Base-by-base conservation (phyloP, 768 basidiomycete genomes). In the Auricularia sp. region DNA sequence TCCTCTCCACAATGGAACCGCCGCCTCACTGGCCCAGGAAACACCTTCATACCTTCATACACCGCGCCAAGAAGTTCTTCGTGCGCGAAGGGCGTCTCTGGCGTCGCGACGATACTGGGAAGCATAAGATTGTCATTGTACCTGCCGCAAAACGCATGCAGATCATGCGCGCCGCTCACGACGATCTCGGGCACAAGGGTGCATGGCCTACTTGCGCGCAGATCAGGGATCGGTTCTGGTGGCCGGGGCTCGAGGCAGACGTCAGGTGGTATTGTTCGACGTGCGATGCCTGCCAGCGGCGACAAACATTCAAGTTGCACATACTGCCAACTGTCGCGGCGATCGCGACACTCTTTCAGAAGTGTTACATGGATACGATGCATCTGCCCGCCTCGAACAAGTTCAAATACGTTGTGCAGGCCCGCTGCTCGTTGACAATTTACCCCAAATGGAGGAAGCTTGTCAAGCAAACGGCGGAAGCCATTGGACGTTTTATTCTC, bases 271-370 rank as follows among this genome's bases (percentile, higher is more conserved):
- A 68, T 61, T 64, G 77, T 1, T 62, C 68, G 1, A 75, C 75
- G 0, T 79, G 77, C 66, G 65, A 72, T n/a, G 65, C 68, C 6
- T 78, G 76, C 47, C 76, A 78, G 62, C 64, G 71, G 8, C 66
- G 68, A 0, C 67, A 70, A 7, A 66, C 66, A 11, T 42, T 47
- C 1, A 68, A 68, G 11, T 68, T 75, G 0, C 64, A 64, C 1
- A 61, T 73, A 18, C 69, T 72, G 0, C 72, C 71, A 0, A 68
- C 66, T 0, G 69, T 75, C 11, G 63, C 73, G 0, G 63, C 64
- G 0, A 71, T 73, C 0, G 65, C 69, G 3, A 65, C 70, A 1
- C 64, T 77, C 2, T 75, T 77, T 47, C 34, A 66, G 0, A 59
- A 64, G 18, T n/a, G 61, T 21, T 54, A 67, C 23, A 61, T 65